phyloP scores from a whole-genome alignment of 768 basidiomycete species.

The Cystofilobasidium capitatum region DNA sequence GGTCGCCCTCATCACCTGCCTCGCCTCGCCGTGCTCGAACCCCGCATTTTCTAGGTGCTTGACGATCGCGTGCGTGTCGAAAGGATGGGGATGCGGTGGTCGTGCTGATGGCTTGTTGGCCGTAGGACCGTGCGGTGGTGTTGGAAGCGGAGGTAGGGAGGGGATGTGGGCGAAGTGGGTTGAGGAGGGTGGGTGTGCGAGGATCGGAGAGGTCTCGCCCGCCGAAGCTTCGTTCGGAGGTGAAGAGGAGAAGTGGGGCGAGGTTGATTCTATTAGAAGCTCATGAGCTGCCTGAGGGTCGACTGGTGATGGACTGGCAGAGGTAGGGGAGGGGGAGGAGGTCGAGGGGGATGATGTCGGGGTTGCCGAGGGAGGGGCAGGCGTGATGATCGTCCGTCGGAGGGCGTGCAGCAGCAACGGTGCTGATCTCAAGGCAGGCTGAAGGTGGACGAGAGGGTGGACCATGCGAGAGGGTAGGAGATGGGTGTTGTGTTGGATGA shows the following conservation, averaged over 20 bases:
- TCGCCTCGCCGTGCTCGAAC: constrained; percentile 31
- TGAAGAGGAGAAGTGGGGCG: background rate
- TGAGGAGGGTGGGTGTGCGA: background rate
- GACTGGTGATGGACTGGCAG: no score
- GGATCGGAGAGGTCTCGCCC: background rate
- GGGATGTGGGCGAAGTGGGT: background rate
- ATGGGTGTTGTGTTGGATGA: no score
- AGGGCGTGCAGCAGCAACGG: no score
- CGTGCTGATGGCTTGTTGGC: background rate
- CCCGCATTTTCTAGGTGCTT: constrained; percentile 37
- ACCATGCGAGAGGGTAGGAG: no score
- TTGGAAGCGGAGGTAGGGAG: background rate
- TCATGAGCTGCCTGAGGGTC: background rate
- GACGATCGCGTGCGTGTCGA: constrained; percentile 43
- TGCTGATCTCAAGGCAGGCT: no score
- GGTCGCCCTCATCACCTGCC: constrained; percentile 39
- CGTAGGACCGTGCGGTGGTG: background rate
- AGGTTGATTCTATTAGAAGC: background rate
- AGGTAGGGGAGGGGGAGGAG: no score
- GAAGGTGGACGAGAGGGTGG: no score
- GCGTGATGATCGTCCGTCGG: no score
- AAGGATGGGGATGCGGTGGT: constrained; percentile 34
- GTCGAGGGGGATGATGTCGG: no score
- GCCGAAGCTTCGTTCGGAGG: background rate
- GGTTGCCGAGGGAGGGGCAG: no score